A percentile compares a stretch with the other conserved stretches of the same genome.
phyloP scores from a whole-genome alignment of 495 filamentous ascomycete species.

The Hypoxylon lenormandii region DNA sequence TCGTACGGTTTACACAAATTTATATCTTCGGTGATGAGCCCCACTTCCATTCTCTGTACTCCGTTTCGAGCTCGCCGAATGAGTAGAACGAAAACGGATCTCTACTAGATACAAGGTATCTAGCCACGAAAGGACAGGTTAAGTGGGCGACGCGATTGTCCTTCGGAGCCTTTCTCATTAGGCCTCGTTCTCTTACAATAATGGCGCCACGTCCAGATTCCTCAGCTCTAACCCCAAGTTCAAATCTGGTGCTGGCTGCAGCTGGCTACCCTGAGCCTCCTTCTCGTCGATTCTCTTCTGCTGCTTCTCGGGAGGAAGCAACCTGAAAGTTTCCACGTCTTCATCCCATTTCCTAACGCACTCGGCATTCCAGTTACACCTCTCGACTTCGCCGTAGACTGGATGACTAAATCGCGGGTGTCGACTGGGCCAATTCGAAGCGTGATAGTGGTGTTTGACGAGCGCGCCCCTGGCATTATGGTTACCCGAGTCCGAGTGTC shows the following conservation, averaged over 20 bases:
- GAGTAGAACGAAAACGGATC: too few relatives aligned
- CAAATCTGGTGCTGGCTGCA: not conserved
- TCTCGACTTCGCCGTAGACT: conserved; percentile 71
- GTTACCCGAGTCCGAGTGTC: conserved; percentile 73
- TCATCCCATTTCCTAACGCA: conserved; percentile 70
- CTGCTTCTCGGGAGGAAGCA: conserved; percentile 62
- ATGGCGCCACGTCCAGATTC: not conserved
- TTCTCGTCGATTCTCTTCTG: conserved; percentile 61
- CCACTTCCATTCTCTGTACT: too few relatives aligned
- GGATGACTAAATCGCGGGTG: conserved; percentile 72
- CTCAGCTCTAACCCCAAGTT: conserved; percentile 10
- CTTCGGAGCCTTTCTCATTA: too few relatives aligned
- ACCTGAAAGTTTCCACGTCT: conserved; percentile 62
- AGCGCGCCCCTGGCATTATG: conserved; percentile 68
- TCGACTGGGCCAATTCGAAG: conserved; percentile 69
- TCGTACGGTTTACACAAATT: too few relatives aligned
- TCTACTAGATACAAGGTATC: too few relatives aligned
- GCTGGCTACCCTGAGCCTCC: conserved; percentile 39
- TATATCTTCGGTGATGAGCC: too few relatives aligned
- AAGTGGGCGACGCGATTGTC: too few relatives aligned
- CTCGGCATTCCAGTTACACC: conserved; percentile 71
- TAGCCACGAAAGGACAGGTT: too few relatives aligned
- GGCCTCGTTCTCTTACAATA: not conserved
- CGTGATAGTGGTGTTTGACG: conserved; percentile 75
- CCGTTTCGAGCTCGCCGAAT: too few relatives aligned